phyloP scores from a whole-genome alignment of 73 alveolate species.

The Paramecium tetraurelia region DNA sequence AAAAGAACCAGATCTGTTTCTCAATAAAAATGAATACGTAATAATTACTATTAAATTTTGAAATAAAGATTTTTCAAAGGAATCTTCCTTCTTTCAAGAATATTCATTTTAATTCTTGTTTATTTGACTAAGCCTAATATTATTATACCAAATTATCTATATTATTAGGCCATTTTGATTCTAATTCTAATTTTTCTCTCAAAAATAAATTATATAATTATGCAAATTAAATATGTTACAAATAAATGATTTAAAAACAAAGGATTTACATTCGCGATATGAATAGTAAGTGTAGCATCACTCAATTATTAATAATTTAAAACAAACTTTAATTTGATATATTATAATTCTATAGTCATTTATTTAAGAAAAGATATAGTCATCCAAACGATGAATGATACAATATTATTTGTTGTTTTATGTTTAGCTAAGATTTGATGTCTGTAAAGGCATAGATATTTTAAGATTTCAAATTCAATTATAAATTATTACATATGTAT shows the following conservation, averaged over 20 bases:
- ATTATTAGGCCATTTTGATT: neutral
- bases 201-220: no score
- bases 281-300: no score
- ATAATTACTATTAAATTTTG: neutral
- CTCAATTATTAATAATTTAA: no score
- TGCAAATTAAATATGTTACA: no score
- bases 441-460: neutral
- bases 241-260: no score
- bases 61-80: neutral
- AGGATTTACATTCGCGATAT: no score
- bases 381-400: neutral
- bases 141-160: no score
- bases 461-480: neutral
- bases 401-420: no score
- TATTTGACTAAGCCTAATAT: neutral
- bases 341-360: no score
- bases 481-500: neutral
- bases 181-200: neutral
- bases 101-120: neutral
- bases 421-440: neutral
- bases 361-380: no score
- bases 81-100: neutral
- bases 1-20: neutral
- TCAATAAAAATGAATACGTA: neutral
- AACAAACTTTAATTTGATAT: no score